Percentiles rank a stretch among this genome's conserved stretches.
Evolutionary conservation across 352 stramenopile species (phyloP).

Genomic region (Phytophthora hibernalis): DNA sequence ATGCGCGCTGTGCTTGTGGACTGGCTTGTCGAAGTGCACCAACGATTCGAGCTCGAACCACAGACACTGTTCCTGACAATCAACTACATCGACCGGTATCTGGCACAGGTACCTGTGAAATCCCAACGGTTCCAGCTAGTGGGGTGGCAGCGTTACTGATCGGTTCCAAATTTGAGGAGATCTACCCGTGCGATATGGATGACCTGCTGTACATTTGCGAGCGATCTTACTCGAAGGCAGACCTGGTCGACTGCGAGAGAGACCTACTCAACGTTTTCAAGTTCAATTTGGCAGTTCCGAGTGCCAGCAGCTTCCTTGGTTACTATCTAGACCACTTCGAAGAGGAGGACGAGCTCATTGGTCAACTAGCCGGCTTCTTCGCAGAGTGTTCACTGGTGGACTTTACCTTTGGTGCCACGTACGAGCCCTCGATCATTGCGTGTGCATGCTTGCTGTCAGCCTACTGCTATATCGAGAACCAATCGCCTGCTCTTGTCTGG

Average conservation of each 20-base stretch:
- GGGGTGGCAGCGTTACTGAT: conserved; percentile 94
- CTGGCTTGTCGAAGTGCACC: conserved; percentile 95
- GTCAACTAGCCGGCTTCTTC: conserved; percentile 65
- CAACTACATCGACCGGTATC: conserved; percentile 98
- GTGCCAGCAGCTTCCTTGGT: conserved; percentile 94
- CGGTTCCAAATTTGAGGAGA: conserved; percentile 99
- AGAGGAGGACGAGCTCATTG: conserved; percentile 42
- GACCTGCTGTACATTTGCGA: conserved; percentile 99
- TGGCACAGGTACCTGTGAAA: conserved; percentile 89
- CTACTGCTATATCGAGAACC: conserved; percentile 56
- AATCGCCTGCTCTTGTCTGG: conserved; percentile 51
- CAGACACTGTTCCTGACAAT: conserved; percentile 98
- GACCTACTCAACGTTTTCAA: conserved; percentile 95
- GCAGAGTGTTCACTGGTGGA: conserved; percentile 65
- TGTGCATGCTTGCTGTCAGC: conserved; percentile 58
- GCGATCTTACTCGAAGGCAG: conserved; percentile 91
- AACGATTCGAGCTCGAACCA: conserved; percentile 97
- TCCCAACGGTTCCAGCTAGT: conserved; percentile 98
- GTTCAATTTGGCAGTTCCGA: conserved; percentile 97
- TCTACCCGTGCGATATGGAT: conserved; percentile 97
- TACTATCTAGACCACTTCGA: conserved; percentile 93
- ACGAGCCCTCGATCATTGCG: conserved; percentile 58
- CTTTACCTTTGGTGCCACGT: conserved; percentile 55
- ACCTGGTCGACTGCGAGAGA: conserved; percentile 91
- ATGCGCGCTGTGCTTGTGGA: conserved; percentile 82